phyloP scores from a whole-genome alignment of 2,329 filamentous ascomycete genomes.

The Clarireedia monteithiana region DNA sequence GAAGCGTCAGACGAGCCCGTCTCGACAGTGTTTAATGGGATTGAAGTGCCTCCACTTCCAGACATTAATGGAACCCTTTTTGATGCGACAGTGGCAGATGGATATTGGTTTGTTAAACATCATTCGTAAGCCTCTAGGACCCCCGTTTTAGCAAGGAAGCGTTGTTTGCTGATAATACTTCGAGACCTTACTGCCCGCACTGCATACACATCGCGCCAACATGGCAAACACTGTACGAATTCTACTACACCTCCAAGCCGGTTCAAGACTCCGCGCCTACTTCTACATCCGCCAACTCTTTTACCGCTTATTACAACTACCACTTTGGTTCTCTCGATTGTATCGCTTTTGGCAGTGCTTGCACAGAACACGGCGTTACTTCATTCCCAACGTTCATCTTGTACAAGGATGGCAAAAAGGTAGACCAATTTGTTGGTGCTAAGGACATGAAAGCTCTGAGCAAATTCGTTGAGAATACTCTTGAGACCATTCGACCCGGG shows the following conservation, averaged over 20 bases:
- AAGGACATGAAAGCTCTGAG: slow-evolving; percentile 62
- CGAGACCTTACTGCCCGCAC: slow-evolving; percentile 28
- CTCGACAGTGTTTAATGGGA: slow-evolving; percentile 42
- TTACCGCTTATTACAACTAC: slow-evolving; percentile 80
- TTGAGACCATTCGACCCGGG: slow-evolving; percentile 75
- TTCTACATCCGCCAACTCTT: slow-evolving; percentile 45
- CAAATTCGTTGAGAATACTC: slow-evolving; percentile 62
- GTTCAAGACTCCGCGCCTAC: slow-evolving; percentile 32
- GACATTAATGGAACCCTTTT: slow-evolving; percentile 41
- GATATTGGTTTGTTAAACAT: slow-evolving; percentile 31
- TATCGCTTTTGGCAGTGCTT: slow-evolving; percentile 72
- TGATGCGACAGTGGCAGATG: slow-evolving; percentile 23
- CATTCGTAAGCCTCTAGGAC: slow-evolving; percentile 23
- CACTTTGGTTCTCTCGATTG: slow-evolving; percentile 85
- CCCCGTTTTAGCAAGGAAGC: neutral
- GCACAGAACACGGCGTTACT: slow-evolving; percentile 55
- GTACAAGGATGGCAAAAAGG: slow-evolving; percentile 68
- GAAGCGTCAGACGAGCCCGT: slow-evolving; percentile 18
- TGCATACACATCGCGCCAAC: slow-evolving; percentile 59
- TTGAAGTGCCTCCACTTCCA: slow-evolving; percentile 42
- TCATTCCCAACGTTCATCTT: slow-evolving; percentile 72
- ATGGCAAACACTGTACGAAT: slow-evolving; percentile 92
- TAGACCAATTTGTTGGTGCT: slow-evolving; percentile 56
- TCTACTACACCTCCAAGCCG: slow-evolving; percentile 73
- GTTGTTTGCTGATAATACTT: neutral